Evolutionary conservation across 1,139 yeast genomes (phyloP), one percentile per base, ranked within the genome.

Genomic region (Debaryomyces robertsiae): DNA sequence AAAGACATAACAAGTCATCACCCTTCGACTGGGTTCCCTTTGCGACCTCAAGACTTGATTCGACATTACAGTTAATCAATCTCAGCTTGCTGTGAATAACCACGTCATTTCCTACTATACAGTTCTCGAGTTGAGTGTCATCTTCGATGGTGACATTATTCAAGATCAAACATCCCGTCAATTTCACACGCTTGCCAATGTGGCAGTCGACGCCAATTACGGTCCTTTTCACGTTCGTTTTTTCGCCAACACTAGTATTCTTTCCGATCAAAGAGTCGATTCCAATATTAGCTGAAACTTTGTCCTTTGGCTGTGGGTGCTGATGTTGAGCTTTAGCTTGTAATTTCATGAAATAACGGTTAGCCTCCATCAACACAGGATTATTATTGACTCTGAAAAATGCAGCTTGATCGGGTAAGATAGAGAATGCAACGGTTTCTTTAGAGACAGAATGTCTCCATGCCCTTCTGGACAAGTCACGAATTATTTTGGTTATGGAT

Each of bases 341-440:
- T 32, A 56, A 44, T 57, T 81, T 86, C 78, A 91, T 76, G 43
- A 84, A 73, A 55, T 79, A 74, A 48, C 98, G 75, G 60, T 90
- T 93, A n/a, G 95, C 91, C 64, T 93, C 98, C 80, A 89, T 79
- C 60, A 82, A 88, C 4, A 91, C 89, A 1, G 89, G 78, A 38
- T 87, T 69, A 54, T 83, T 87, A 59, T 89, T 89, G 39, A 84
- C 75, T 52, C 98, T 76, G 51, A 87, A 75, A 55, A 91, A 90
- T 2, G 79, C 71, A 10, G 87, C 79, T 42, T 79, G 77, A 29
- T 74, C 67, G 2, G 95, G 93, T 38, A 87, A 55, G 31, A 81
- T 73, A 47, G 82, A 72, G 49, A 87, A 70, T 3, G 84, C 83
- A 27, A 87, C 77, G 0, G 83, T 77, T 44, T 81, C 88, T 48